Base-by-base conservation (phyloP, 257 asterid genomes). In the Plantago elongata region DNA sequence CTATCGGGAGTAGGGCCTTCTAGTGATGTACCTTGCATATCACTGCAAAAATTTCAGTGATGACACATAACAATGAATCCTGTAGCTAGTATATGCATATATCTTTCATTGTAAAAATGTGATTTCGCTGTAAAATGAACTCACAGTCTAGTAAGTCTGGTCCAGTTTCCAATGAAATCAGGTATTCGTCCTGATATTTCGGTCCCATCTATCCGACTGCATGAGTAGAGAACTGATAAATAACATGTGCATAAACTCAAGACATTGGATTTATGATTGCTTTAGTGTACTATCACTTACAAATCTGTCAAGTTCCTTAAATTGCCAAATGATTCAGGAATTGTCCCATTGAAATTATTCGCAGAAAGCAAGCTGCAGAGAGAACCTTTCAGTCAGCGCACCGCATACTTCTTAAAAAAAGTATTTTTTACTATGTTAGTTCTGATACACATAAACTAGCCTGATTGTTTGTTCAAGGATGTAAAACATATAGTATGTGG, bases 151-250 rank as follows among this genome's bases (percentile, higher is more conserved):
- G 0, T 0, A 18, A 92, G 63, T 61, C 50, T 69, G 65, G 85
- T 80, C 98, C 95, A 92, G 79, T 76, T 92, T 65, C 87, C 95
- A 16, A 92, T 81, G 54, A 81, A 86, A 64, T 73, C 82, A 38
- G 97, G 98, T 67, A 89, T 81, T 71, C 69, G 79, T 64, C 98
- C 98, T 16, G 90, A 63, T 48, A 88, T 17, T 12, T 18, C 37
- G 81, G 50, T 86, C 74, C 93, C 95, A 42, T 84, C 97, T 61
- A 92, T 81, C 83, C 95, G 73, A 78, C 98, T 92, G 95, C 86
- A 89, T 42, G 77, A 72, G 66, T 54, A 57, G 6, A 13, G 62
- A 54, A 65, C 45, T 61, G 49, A 44, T 43, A 13, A 34, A 34
- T 7, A 52, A 29, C 7, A 40, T 63, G 11, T 12, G 29, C 9